phyloP scores from a whole-genome alignment of 2,329 filamentous ascomycete species.

The Trichoderma cornu-damae region DNA sequence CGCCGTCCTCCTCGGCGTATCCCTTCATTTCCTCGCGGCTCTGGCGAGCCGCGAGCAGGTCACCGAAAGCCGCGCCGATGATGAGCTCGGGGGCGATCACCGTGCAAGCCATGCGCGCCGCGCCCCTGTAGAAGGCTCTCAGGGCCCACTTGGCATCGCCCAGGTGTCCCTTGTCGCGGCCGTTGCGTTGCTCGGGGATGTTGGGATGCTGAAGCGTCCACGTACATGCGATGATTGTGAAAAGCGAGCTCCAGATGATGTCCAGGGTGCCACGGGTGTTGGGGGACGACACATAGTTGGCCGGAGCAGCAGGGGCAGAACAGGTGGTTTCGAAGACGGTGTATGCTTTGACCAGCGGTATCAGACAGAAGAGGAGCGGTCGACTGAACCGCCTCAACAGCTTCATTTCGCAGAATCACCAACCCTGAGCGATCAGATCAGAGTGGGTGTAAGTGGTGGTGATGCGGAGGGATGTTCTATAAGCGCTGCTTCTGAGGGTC shows the following conservation, averaged over 20 bases:
- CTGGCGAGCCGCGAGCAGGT: accelerated
- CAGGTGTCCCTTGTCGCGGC: no score
- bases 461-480: no score
- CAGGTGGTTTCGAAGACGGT: background rate
- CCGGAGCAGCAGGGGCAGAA: background rate
- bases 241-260: background rate
- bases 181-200: background rate
- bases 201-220: background rate
- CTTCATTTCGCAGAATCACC: background rate
- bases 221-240: background rate
- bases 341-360: background rate
- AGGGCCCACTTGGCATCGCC: background rate
- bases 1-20: accelerated
- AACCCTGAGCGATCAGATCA: no score
- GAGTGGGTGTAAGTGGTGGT: no score
- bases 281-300: background rate
- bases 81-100: background rate
- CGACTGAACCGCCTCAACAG: accelerated
- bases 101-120: background rate
- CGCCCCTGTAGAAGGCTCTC: background rate
- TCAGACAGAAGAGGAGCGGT: background rate
- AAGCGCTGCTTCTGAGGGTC: no score
- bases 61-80: background rate
- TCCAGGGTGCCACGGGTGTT: background rate
- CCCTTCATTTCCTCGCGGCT: background rate